Evolutionary conservation across 1,139 yeast genomes (phyloP), one percentile per base, ranked within the genome.

Genomic region (Kurtzmaniella quercitrusa): DNA sequence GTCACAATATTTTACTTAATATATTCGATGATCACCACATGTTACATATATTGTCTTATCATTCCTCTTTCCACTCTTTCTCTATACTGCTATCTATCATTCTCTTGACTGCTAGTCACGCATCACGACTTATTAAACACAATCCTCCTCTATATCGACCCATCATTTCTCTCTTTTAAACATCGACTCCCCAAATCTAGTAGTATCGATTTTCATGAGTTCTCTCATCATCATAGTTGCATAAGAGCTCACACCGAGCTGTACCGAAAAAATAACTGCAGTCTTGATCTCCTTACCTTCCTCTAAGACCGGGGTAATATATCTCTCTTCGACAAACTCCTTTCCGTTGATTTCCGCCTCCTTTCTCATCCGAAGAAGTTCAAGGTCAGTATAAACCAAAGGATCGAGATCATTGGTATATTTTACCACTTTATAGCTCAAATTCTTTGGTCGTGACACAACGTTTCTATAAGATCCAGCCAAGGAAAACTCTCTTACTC

Each of bases 151-250:
- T n/a, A n/a, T n/a, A n/a, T n/a, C n/a, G n/a, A n/a, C n/a, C n/a
- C n/a, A n/a, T n/a, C n/a, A 21, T 21, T 21, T 21, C n/a, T 27
- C 12, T 10, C 10, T 14, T 14, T 31, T 31, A 36, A 36, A 36
- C 38, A 36, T 36, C 5, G 38, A 19, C 14, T 55, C 61, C 37
- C 71, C 58, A 43, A 68, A 62, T 39, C 90, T 79, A 36, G 89
- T 76, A 2, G 95, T 85, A 50, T 88, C 95, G 21, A 81, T 71
- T 60, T 85, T 85, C 95, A 88, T 85, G 44, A 85, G 79, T 60
- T 93, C 98, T 56, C 98, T 77, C 44, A 94, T 68, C 0, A 97
- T 96, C 98, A 94, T 94, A 0, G 99, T 94, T 2, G 99, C 99
- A 63, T 94, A 94, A 5, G 95, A 84, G 40, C 97, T 85, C 7